phyloP scores from a whole-genome alignment of 1,284 basidiomycete genomes.

The Cystobasidium sp. region DNA sequence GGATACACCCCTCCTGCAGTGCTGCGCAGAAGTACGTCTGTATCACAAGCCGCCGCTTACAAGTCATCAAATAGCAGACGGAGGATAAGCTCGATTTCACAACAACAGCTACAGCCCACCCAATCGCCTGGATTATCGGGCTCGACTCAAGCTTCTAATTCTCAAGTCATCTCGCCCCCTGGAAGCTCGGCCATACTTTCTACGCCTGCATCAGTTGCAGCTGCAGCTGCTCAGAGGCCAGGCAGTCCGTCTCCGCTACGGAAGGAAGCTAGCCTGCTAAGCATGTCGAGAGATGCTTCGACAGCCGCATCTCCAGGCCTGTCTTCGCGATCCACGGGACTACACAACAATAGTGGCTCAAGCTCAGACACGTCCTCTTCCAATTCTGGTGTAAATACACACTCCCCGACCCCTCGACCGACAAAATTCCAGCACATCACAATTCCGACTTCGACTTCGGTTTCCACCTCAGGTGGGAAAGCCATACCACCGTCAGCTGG shows the following conservation, averaged over 20 bases:
- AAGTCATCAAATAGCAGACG: conserved; percentile 21
- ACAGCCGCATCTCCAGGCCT: not conserved
- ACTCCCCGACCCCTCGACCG: conserved; percentile 23
- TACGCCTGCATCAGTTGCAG: conserved; percentile 4
- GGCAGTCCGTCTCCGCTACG: conserved; percentile 33
- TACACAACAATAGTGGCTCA: not conserved
- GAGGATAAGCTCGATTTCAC: conserved; percentile 34
- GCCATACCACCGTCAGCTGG: not conserved
- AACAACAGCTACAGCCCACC: conserved; percentile 10
- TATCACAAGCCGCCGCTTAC: conserved; percentile 15
- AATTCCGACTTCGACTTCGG: not conserved
- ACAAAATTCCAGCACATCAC: not conserved
- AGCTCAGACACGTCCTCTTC: conserved; percentile 13
- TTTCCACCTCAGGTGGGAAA: not conserved
- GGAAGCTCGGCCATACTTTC: not conserved
- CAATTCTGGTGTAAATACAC: not conserved
- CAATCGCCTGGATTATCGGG: not conserved
- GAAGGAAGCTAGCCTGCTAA: conserved; percentile 39
- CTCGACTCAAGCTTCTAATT: no score
- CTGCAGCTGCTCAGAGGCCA: not conserved
- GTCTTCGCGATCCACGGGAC: not conserved
- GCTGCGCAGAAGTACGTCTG: conserved; percentile 13
- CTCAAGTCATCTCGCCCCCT: not conserved
- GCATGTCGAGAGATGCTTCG: conserved; percentile 3
- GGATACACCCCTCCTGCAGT: not conserved